Base-by-base conservation (phyloP, 768 basidiomycete genomes). In the Leccinum obscurum region DNA sequence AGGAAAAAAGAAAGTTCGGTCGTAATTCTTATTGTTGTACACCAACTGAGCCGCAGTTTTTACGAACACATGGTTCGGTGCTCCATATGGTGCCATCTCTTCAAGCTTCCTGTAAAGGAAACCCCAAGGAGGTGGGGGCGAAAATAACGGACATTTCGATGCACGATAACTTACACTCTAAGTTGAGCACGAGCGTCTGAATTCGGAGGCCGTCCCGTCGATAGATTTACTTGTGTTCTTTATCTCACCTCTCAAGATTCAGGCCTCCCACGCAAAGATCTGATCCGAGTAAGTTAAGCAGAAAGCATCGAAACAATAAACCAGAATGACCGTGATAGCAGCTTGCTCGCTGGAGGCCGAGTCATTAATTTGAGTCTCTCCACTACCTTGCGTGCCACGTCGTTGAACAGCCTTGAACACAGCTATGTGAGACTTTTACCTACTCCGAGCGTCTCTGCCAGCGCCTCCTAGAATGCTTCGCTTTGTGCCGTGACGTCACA, bases 101-200 rank as follows among this genome's bases (percentile, higher is more conserved):
- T 52, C 24, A 56, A 51, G 30, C 55, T 63, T 61, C 67, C 60
- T 61, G 50, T 50, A 62, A 61, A 53, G 52, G 52, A 22, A 58
- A 49, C 46, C 24, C 49, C 50, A 35, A 35, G 34, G 61, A 61
- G 53, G 20, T 58, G 49, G 39, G 34, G n/a, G 62, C 71, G 66
- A 72, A 67, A 70, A 66, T 30, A 55, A 58, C 72, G 70, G 70
- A 61, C 9, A 28, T 15, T 62, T 61, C 51, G 35, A 51, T 5
- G 24, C 22, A 14, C 32, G 55, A 50, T 10, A 44, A 53, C 26
- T n/a, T 14, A 44, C 48, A 52, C 20, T 20, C 44, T 20, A 46
- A 56, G 41, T 26, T 49, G 52, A 46, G 24, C 35, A 41, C 35
- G 53, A 54, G 49, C 26, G 14, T 15, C 15, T 17, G 17, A 30